Percentiles rank a stretch among this genome's conserved stretches.
phyloP scores from a whole-genome alignment of 2,329 filamentous ascomycete genomes.

The Ciborinia camelliae region DNA sequence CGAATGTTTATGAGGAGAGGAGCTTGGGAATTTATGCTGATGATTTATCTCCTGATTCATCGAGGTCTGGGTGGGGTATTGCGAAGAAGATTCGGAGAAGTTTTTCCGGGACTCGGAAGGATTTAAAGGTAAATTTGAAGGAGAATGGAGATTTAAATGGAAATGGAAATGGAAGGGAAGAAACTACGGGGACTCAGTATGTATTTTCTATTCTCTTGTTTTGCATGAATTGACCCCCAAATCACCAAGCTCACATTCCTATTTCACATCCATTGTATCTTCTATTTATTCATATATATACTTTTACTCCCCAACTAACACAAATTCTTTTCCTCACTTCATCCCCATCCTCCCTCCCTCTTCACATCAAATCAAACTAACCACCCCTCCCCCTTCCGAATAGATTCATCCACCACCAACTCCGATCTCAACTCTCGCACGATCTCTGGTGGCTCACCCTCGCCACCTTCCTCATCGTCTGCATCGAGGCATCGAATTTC shows the following conservation, averaged over 20 bases:
- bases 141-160: too few relatives aligned
- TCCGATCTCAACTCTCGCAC: constrained; percentile 62
- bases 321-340: background rate
- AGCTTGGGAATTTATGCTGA: constrained; percentile 57
- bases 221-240: too few relatives aligned
- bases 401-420: constrained; percentile 42
- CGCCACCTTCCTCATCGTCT: constrained; percentile 56
- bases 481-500: constrained; percentile 57
- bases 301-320: too few relatives aligned
- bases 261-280: too few relatives aligned
- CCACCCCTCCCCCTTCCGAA: constrained; percentile 1
- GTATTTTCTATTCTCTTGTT: too few relatives aligned
- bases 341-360: constrained; percentile 1
- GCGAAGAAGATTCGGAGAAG: background rate
- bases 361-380: too few relatives aligned
- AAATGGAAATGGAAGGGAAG: background rate
- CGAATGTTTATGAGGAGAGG: constrained; percentile 69
- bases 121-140: too few relatives aligned
- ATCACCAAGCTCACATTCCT: too few relatives aligned
- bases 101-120: too few relatives aligned
- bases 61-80: constrained; percentile 19
- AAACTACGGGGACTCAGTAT: background rate
- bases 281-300: too few relatives aligned
- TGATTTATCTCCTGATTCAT: constrained; percentile 11
- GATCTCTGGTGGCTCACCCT: constrained; percentile 65